Base-by-base conservation (phyloP, 768 basidiomycete genomes). In the Infundibulicybe gibba region DNA sequence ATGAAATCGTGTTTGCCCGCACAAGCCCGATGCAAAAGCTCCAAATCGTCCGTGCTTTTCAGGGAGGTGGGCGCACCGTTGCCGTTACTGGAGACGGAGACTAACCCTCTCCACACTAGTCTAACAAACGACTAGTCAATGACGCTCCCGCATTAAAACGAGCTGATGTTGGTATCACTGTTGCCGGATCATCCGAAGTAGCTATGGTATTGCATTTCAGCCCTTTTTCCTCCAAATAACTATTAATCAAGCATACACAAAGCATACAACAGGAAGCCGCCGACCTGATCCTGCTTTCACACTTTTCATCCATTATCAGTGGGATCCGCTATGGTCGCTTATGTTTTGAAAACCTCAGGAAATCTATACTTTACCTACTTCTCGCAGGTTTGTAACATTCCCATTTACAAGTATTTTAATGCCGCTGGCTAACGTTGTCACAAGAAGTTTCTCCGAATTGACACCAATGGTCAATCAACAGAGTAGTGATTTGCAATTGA, bases 301-400 rank as follows among this genome's bases (percentile, higher is more conserved):
- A 80, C 61, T 79, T 83, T 51, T 66, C 75, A 5, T 79, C 79
- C 8, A 81, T 84, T 52, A 72, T 73, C 3, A 68, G 74, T 45
- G 81, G 77, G 1, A 77, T 83, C 49, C 70, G 79, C 53, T 74
- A 80, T 60, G 81, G 81, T 43, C 76, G 80, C 32, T 60, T 79
- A 34, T 74, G 79, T 1, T 81, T 81, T 49, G 77, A 80, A 54
- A 83, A 83, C 52, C 53, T 83, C 45, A 72, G 77, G 71, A 74
- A 79, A 68, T 61, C 75, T 35, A 69, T 70, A 14, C 52, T 71
- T n/a, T 71, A 74, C 48, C 56, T 76, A 8, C 67, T 75, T 59
- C 75, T 74, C 9, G 72, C 76, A n/a, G 77, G 79, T 25, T 25
- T 8, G 25, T 25, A 25, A 25, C 25, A 25, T 25, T 25, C 8